Percentiles rank a stretch among this genome's conserved stretches.
Conservation (phyloP, 2,329 filamentous ascomycete genomes). For the Sphaerulina populicola region DNA sequence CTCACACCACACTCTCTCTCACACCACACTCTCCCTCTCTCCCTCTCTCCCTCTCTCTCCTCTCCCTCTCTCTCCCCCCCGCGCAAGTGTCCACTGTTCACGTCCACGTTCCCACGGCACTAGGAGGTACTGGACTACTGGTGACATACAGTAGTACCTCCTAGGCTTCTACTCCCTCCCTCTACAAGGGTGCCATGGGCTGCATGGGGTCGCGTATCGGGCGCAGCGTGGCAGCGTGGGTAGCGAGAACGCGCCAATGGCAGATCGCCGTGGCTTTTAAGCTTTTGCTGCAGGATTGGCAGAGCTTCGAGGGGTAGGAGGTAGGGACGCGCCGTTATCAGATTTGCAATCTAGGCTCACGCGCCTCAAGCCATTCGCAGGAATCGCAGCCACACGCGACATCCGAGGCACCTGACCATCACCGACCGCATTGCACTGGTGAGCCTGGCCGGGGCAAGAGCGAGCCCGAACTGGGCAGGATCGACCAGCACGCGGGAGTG, state of each 20-base stretch:
- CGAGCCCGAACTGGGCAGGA: background rate
- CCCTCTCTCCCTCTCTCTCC: no score
- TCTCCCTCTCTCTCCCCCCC: no score
- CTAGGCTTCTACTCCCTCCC: no score
- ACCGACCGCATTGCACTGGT: background rate
- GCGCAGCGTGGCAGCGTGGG: background rate
- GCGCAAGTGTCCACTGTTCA: no score
- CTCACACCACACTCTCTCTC: no score
- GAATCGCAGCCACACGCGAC: background rate
- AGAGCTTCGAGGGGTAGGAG: conserved; percentile 1
- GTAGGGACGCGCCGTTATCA: conserved; percentile 1
- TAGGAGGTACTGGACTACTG: no score
- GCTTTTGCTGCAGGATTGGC: conserved; percentile 6
- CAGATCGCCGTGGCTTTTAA: conserved; percentile 2
- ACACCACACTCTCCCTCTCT: no score
- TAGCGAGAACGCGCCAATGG: background rate
- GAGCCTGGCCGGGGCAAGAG: background rate
- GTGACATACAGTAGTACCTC: no score
- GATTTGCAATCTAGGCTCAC: conserved; percentile 7
- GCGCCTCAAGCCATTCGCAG: background rate
- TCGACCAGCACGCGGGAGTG: background rate
- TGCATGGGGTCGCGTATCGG: no score
- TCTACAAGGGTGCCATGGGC: no score
- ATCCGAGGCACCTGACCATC: background rate
- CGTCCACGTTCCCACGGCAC: no score